These are phyloP conservation scores for Kurtzmaniella quercitrusa DNA, from an alignment of 1,139 yeast genomes.

Conservation along the genomic window DNA sequence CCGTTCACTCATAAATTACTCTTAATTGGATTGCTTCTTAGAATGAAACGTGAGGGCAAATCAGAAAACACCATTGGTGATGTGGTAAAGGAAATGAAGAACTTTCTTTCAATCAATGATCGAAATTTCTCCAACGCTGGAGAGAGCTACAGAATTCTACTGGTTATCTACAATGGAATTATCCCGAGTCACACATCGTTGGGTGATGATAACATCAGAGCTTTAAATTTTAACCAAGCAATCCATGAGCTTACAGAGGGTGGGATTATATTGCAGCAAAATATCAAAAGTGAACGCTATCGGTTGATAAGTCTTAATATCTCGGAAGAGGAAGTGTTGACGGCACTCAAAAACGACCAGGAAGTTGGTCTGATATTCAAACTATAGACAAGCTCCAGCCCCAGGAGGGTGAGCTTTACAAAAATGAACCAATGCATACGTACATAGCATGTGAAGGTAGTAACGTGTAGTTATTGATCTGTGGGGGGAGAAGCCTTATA, in stretches of 20 bases:
- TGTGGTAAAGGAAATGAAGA: constrained; percentile 70
- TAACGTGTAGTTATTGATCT: no score
- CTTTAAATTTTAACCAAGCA: constrained; percentile 46
- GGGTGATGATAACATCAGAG: constrained; percentile 25
- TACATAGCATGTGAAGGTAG: no score
- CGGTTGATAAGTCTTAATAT: constrained; percentile 60
- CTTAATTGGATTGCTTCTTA: constrained; percentile 59
- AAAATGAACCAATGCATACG: no score
- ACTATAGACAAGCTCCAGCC: background rate
- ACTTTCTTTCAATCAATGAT: constrained; percentile 18
- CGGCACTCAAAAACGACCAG: constrained; percentile 55
- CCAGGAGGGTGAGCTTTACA: background rate
- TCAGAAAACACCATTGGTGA: constrained; percentile 75
- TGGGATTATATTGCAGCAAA: constrained; percentile 70
- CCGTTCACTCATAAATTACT: constrained; percentile 71
- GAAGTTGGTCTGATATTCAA: constrained; percentile 15
- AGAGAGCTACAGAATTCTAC: constrained; percentile 14
- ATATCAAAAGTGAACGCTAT: constrained; percentile 62
- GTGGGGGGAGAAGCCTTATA: no score
- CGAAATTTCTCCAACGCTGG: constrained; percentile 11
- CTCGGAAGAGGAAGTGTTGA: constrained; percentile 64
- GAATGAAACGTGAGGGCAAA: constrained; percentile 64
- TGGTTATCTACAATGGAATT: constrained; percentile 24
- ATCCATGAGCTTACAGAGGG: constrained; percentile 69
- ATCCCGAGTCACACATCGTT: constrained; percentile 7